Evolutionary conservation across 2,329 filamentous ascomycete genomes (phyloP), one percentile per base, ranked within the genome.

Genomic region (Westerdykella sp.): DNA sequence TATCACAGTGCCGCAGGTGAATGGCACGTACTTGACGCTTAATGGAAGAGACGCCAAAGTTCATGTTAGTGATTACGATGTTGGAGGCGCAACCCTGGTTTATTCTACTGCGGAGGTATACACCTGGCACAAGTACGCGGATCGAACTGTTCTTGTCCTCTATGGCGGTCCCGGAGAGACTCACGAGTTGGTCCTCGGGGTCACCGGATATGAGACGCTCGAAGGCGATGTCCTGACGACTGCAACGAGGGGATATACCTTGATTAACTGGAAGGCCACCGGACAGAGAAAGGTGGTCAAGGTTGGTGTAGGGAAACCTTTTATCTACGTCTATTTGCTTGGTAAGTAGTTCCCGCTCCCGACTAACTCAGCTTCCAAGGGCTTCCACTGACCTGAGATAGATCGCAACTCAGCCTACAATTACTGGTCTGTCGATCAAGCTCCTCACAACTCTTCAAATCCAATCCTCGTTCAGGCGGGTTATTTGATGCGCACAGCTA

Each of bases 71-170:
- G 80, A 87, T 51, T 87, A 86, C 46, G 70, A 77, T 11, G 65
- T 86, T 37, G 80, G 79, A 0, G 73, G 75, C n/a, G 65, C 70
- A 5, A 76, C 70, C 1, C 56, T 87, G 13, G 60, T 85, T 1
- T 87, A 86, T 63, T 85, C 80, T 0, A 83, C 83, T 2, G 81
- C 80, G 0, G 83, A 87, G 54, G 76, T 87, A 18, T 62, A 79
- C 48, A 85, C 81, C 0, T 84, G 81, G 78, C 83, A 87, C 60
- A 73, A 76, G 40, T 80, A 83, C 46, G 71, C 70, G 0, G 67
- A 75, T 32, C 77, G 74, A 59, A 81, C 78, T 12, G 75, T 81
- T 1, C 62, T 85, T 2, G 63, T 87, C 1, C 65, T 87, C 3
- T 87, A 86, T 49, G 80, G 79, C 3, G 81, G 78, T 0, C 69